phyloP scores from a whole-genome alignment of 2,329 filamentous ascomycete species.

The Colletotrichum tanaceti region DNA sequence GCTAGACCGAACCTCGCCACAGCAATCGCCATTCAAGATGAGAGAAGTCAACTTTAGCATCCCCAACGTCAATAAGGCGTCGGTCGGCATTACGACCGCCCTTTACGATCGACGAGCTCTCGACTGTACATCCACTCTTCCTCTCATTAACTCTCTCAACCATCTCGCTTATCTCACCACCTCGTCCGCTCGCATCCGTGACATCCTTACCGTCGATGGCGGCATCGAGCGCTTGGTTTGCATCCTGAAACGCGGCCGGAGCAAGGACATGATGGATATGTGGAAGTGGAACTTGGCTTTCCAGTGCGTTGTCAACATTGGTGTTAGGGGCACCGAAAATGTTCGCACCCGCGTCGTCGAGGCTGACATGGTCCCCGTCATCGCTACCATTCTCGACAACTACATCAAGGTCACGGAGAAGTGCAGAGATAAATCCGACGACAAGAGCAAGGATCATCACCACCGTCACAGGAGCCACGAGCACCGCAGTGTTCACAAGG shows the following conservation, averaged over 20 bases:
- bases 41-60: conserved; percentile 99
- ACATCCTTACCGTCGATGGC: conserved; percentile 98
- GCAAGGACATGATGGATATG: conserved; percentile 99
- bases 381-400: conserved; percentile 97
- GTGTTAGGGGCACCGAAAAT: conserved; percentile 92
- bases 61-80: conserved; percentile 99
- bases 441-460: conserved; percentile 77
- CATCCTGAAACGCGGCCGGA: conserved; percentile 96
- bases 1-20: conserved; percentile 1
- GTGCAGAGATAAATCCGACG: conserved; percentile 86
- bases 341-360: conserved; percentile 96
- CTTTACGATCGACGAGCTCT: conserved; percentile 97
- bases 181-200: conserved; percentile 94
- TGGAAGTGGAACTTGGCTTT: conserved; percentile 99
- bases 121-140: conserved; percentile 97
- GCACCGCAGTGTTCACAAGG: conserved; percentile 61
- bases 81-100: conserved; percentile 97
- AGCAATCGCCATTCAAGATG: conserved; percentile 71
- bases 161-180: conserved; percentile 98
- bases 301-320: conserved; percentile 99
- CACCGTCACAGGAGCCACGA: conserved; percentile 63
- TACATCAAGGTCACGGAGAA: conserved; percentile 97
- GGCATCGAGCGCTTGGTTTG: conserved; percentile 96
- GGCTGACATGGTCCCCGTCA: conserved; percentile 98
- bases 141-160: conserved; percentile 98